phyloP scores from a whole-genome alignment of 176 grass and related monocot species.

The Secale cereale region DNA sequence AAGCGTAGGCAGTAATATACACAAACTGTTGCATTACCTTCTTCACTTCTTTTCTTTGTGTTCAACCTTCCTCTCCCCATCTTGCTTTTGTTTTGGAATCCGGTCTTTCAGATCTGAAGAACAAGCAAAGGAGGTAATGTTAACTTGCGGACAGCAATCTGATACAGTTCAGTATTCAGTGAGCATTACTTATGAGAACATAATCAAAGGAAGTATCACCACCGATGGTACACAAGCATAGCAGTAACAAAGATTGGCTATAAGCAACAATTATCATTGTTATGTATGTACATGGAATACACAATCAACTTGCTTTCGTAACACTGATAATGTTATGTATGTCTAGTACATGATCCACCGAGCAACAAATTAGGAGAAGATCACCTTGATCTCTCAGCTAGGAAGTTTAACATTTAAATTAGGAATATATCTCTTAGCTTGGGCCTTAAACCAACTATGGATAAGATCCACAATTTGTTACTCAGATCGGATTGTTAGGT shows the following conservation, averaged over 20 bases:
- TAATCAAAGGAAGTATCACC: not conserved
- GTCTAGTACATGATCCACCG: too few relatives aligned
- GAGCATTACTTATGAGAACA: not conserved
- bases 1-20: not conserved
- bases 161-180: not conserved
- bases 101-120: slow-evolving; percentile 70
- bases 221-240: not conserved
- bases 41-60: slow-evolving; percentile 88
- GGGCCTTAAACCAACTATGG: too few relatives aligned
- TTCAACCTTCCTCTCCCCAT: slow-evolving; percentile 73
- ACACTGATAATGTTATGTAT: too few relatives aligned
- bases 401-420: too few relatives aligned
- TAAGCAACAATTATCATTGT: too few relatives aligned
- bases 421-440: too few relatives aligned
- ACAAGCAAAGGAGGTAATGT: not conserved
- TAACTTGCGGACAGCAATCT: not conserved
- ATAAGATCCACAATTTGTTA: not conserved
- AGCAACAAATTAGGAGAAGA: too few relatives aligned
- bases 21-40: slow-evolving; percentile 42
- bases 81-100: slow-evolving; percentile 78
- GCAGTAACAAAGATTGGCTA: not conserved
- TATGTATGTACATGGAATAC: not conserved
- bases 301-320: not conserved
- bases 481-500: not conserved
- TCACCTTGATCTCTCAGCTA: too few relatives aligned